Evolutionary conservation across 1,284 basidiomycete genomes (phyloP), one percentile per base, ranked within the genome.

Genomic region (Cystobasidium sp.): DNA sequence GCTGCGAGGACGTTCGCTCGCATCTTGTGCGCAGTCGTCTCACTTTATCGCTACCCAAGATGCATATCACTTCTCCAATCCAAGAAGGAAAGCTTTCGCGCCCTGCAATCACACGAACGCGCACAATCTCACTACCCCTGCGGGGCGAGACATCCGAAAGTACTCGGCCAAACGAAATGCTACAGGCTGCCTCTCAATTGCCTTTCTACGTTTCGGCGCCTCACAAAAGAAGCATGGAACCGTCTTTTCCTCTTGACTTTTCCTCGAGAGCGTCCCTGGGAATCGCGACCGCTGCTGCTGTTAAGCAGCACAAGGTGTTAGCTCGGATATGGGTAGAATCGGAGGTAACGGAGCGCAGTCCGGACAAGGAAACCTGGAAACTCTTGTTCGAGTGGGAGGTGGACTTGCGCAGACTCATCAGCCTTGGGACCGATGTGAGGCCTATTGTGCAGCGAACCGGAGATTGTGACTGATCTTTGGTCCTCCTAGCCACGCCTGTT

Each of bases 151-250:
- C 37, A 31, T n/a, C 10, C 24, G 20, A n/a, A 64, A 46, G 20
- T 39, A 20, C 9, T 18, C 37, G n/a, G 16, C 8, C 3, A n/a
- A 55, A 46, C 47, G 22, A n/a, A 12, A 37, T 20, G 7, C 31
- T 31, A 7, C 12, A 37, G 16, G 22, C 6, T 22, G n/a, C 18
- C 47, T 41, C 24, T 52, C 18, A 41, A 16, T n/a, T 22, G 1
- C 88, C 89, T 0, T 86, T 89, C 79, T 92, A 89, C 80, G 85
- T 91, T 31, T 92, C 91, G 1, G 83, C 86, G 0, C 84, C 90
- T 63, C 90, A 91, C 78, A 84, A 84, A 52, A 88, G 90, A 6
- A 91, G 91, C 0, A 92, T 88, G 5, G 91, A 91, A 80, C 91
- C 92, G 0, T 81, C 83, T n/a, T 93, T 92, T 78, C 41, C 67